Evolutionary conservation across 2,329 filamentous ascomycete genomes (phyloP).

Genomic region (Fusarium mexicanum): DNA sequence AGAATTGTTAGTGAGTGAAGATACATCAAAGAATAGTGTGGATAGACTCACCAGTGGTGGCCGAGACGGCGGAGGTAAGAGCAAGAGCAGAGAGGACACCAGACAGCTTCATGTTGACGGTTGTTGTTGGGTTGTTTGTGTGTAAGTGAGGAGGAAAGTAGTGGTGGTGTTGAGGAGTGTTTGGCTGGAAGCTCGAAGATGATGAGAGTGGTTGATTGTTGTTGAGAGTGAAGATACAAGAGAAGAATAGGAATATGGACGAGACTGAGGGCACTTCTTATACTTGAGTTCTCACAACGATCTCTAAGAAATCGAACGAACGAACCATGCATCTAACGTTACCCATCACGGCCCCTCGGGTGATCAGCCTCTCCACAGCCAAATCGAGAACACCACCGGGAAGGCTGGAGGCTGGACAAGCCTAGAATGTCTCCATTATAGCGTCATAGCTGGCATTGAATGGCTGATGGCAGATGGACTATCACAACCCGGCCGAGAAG

Average conservation of each 20-base stretch:
- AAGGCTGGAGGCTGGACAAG: conserved; percentile 31
- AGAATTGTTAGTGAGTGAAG: conserved; percentile 17
- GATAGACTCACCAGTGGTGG: conserved; percentile 46
- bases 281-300: conserved; percentile 17
- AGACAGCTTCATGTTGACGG: conserved; percentile 56
- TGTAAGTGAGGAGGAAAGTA: conserved; percentile 9
- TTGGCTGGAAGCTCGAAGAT: conserved; percentile 21
- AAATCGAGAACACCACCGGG: conserved; percentile 9
- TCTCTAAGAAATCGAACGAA: conserved; percentile 28
- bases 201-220: conserved; percentile 22
- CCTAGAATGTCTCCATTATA: conserved; percentile 11
- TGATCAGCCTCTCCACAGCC: conserved; percentile 33
- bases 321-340: conserved; percentile 25
- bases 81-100: conserved; percentile 52
- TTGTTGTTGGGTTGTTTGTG: conserved; percentile 21
- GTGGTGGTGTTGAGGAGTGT: conserved; percentile 17
- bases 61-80: conserved; percentile 50
- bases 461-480: background rate
- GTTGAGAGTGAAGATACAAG: conserved; percentile 26
- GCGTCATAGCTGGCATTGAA: conserved; percentile 23
- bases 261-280: conserved; percentile 33
- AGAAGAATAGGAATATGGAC: conserved; percentile 9
- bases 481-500: background rate
- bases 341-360: conserved; percentile 29
- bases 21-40: background rate